Conservation (phyloP, 768 basidiomycete genomes). For the Clitopilus hobsonii region DNA sequence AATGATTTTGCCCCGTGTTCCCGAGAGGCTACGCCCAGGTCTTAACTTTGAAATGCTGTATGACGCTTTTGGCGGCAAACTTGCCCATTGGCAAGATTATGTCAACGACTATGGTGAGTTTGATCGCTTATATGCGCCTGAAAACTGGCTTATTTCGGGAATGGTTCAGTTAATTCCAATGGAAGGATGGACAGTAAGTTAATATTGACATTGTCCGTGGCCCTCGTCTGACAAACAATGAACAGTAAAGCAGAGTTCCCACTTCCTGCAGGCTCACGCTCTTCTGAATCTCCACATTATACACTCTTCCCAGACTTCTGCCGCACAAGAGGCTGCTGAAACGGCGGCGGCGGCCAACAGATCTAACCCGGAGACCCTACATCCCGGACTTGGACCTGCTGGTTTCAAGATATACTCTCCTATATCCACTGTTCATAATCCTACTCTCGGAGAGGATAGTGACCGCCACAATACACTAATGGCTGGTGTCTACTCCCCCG, state of each 20-base stretch:
- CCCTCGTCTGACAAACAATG: background rate
- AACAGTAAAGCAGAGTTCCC: conserved; percentile 72
- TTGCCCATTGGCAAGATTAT: conserved; percentile 82
- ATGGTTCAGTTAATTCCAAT: conserved; percentile 59
- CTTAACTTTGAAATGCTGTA: conserved; percentile 72
- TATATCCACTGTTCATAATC: conserved; percentile 26
- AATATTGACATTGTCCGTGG: background rate
- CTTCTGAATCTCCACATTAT: conserved; percentile 85
- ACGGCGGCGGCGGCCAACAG: conserved; percentile 28
- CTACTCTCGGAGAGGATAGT: conserved; percentile 14
- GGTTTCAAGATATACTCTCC: conserved; percentile 60
- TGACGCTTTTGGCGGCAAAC: conserved; percentile 79
- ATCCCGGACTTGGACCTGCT: conserved; percentile 54
- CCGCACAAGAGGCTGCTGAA: conserved; percentile 23
- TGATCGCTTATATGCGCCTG: background rate
- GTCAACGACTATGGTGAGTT: conserved; percentile 64
- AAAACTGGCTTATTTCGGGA: conserved; percentile 2
- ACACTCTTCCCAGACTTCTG: conserved; percentile 64
- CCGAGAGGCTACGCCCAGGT: conserved; percentile 46
- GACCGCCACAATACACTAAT: conserved; percentile 28
- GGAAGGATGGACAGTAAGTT: conserved; percentile 67
- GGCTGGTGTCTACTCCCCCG: conserved; percentile 49
- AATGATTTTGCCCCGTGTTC: conserved; percentile 62
- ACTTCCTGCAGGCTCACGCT: conserved; percentile 82
- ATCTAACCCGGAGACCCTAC: conserved; percentile 44